Conservation (phyloP, 805 yeast species). For the Priceomyces melissophilus region DNA sequence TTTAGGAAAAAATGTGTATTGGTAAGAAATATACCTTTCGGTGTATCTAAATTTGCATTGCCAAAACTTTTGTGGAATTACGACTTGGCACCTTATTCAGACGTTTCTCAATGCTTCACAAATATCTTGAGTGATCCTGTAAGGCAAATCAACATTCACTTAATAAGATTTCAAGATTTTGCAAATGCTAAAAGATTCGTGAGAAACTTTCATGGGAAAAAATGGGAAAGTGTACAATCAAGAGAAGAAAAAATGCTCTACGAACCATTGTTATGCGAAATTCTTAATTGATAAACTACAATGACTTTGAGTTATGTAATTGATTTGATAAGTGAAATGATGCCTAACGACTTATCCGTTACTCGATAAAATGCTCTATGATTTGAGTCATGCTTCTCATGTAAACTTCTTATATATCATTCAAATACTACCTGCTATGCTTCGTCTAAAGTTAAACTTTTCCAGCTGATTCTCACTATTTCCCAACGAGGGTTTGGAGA, state of each 20-base stretch:
- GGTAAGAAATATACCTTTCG: slow-evolving; percentile 47
- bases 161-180: slow-evolving; percentile 44
- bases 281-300: slow-evolving; percentile 17
- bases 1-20: slow-evolving; percentile 28
- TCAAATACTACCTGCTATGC: not conserved
- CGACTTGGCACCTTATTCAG: slow-evolving; percentile 29
- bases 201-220: slow-evolving; percentile 50
- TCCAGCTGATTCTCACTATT: slow-evolving; percentile 23
- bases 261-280: slow-evolving; percentile 37
- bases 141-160: slow-evolving; percentile 21
- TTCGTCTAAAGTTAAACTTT: slow-evolving; percentile 15
- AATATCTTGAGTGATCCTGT: slow-evolving; percentile 23
- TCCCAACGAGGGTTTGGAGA: slow-evolving; percentile 15
- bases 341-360: not conserved
- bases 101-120: slow-evolving; percentile 17
- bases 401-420: not conserved
- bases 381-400: not conserved
- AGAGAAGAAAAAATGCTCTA: slow-evolving; percentile 27
- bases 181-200: slow-evolving; percentile 51
- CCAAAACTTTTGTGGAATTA: slow-evolving; percentile 48
- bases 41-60: slow-evolving; percentile 35
- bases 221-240: slow-evolving; percentile 29
- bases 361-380: not conserved
- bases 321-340: not conserved
- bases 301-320: not conserved